Percentiles rank a stretch among this genome's conserved stretches.
phyloP scores from a whole-genome alignment of 1,139 yeast species.

The Candida tetrigidarum region DNA sequence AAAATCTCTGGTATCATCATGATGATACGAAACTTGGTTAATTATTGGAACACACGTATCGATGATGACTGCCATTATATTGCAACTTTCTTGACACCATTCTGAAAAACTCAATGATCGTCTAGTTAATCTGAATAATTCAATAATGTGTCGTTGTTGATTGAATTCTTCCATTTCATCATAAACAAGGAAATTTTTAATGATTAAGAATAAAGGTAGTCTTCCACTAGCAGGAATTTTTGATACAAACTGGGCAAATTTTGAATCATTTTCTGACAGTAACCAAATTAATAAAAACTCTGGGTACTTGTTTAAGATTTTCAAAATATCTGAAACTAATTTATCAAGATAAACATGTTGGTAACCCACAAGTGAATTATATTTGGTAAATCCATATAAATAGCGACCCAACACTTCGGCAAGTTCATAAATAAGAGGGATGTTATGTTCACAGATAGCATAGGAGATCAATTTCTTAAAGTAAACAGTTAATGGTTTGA shows the following conservation, averaged over 20 bases:
- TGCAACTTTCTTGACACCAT: slow-evolving; percentile 11
- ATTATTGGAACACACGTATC: slow-evolving; percentile 4
- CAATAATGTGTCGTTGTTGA: slow-evolving; percentile 8
- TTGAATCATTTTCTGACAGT: slow-evolving; percentile 1
- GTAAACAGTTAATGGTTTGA: slow-evolving; percentile 18
- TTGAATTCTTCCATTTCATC: slow-evolving; percentile 5
- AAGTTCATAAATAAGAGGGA: slow-evolving; percentile 5
- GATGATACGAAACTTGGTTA: slow-evolving; percentile 3
- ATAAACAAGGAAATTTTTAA: slow-evolving; percentile 8
- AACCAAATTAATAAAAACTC: slow-evolving; percentile 16
- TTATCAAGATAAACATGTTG: slow-evolving; percentile 10
- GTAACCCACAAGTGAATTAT: slow-evolving; percentile 5
- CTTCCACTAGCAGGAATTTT: slow-evolving; percentile 1
- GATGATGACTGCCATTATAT: slow-evolving; percentile 6
- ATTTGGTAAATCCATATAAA: slow-evolving; percentile 10
- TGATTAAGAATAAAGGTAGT: slow-evolving; percentile 11
- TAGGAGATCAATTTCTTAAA: slow-evolving; percentile 18
- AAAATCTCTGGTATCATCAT: slow-evolving; percentile 9
- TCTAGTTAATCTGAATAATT: slow-evolving; percentile 12
- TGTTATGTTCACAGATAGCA: slow-evolving; percentile 11
- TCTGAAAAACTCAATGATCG: slow-evolving; percentile 10
- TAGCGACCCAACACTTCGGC: slow-evolving; percentile 17
- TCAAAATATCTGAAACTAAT: slow-evolving; percentile 9
- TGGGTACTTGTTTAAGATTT: slow-evolving; percentile 14
- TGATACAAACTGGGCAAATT: background rate